phyloP scores from a whole-genome alignment of 768 basidiomycete species.

The Saitozyma podzolica region DNA sequence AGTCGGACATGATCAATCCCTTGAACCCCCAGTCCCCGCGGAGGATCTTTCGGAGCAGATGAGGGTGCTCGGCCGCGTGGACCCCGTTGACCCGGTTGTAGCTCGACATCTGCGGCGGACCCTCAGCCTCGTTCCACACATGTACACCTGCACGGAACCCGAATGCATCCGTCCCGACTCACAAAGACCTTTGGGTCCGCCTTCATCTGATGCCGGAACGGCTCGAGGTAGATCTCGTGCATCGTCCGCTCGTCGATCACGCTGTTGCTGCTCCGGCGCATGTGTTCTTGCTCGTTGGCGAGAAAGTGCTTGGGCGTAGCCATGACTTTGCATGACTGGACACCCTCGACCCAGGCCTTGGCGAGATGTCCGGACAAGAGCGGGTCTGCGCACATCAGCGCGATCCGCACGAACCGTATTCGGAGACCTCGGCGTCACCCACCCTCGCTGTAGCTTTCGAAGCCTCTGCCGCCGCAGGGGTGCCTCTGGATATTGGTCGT shows the following conservation, averaged over 20 bases:
- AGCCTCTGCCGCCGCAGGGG: conserved; percentile 55
- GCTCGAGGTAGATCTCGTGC: conserved; percentile 66
- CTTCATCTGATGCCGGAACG: conserved; percentile 61
- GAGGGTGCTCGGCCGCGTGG: conserved; percentile 67
- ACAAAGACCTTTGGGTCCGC: conserved; percentile 67
- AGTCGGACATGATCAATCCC: conserved; percentile 79
- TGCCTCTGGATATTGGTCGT: conserved; percentile 79
- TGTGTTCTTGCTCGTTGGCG: conserved; percentile 80
- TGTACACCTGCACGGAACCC: too few relatives aligned
- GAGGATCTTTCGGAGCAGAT: conserved; percentile 64
- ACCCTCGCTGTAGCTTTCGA: conserved; percentile 30
- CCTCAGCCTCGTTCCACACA: background rate
- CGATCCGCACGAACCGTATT: background rate
- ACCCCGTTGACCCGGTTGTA: conserved; percentile 63
- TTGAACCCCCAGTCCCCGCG: conserved; percentile 73
- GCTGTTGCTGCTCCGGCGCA: conserved; percentile 61
- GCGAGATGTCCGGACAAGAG: conserved; percentile 69
- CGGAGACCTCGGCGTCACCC: background rate
- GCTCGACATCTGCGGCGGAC: conserved; percentile 55
- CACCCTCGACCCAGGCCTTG: conserved; percentile 70
- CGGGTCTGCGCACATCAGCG: conserved; percentile 57
- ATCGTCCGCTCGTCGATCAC: conserved; percentile 60
- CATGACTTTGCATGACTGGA: conserved; percentile 73
- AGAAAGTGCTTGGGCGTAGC: conserved; percentile 63
- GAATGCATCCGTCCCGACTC: conserved; percentile 50